Percentiles rank a stretch among this genome's conserved stretches.
Evolutionary conservation across 2,329 filamentous ascomycete species (phyloP).

Genomic region (Aspergillus ibericus): DNA sequence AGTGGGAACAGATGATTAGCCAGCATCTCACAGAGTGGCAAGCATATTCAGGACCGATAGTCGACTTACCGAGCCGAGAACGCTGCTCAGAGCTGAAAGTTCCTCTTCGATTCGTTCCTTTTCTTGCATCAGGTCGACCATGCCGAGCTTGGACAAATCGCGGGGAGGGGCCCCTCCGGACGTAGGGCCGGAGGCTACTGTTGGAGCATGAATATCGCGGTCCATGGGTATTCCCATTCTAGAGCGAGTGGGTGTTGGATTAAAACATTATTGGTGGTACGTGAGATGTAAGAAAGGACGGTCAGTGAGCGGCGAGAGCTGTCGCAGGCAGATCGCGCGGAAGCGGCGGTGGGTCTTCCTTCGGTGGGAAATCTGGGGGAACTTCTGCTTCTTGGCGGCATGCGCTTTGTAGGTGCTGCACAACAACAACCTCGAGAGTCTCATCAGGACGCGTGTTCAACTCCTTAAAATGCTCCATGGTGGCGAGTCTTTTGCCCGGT

Average conservation of each 20-base stretch:
- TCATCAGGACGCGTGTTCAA: too few species aligned
- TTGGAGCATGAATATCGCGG: slow-evolving; percentile 65
- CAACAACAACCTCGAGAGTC: not conserved
- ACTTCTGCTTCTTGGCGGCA: not conserved
- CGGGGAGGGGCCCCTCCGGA: slow-evolving; percentile 57
- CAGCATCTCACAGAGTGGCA: not conserved
- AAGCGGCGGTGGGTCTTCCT: not conserved
- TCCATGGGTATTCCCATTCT: slow-evolving; percentile 62
- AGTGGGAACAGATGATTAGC: slow-evolving; percentile 21
- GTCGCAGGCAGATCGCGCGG: not conserved
- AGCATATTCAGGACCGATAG: not conserved
- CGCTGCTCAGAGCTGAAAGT: slow-evolving; percentile 76
- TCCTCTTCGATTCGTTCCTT: slow-evolving; percentile 86
- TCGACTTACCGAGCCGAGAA: slow-evolving; percentile 77
- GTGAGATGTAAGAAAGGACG: slow-evolving; percentile 5
- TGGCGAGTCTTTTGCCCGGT: too few species aligned
- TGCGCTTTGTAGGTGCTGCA: not conserved
- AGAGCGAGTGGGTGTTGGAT: slow-evolving; percentile 15
- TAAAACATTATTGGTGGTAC: slow-evolving; percentile 2
- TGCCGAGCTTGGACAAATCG: slow-evolving; percentile 66
- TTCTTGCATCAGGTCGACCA: slow-evolving; percentile 77
- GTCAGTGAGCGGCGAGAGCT: not conserved
- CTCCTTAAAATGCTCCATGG: too few species aligned
- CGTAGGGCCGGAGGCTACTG: slow-evolving; percentile 74
- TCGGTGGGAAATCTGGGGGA: slow-evolving; percentile 5